Conservation (phyloP, 345 rosid species). For the Syzygium oleosum region DNA sequence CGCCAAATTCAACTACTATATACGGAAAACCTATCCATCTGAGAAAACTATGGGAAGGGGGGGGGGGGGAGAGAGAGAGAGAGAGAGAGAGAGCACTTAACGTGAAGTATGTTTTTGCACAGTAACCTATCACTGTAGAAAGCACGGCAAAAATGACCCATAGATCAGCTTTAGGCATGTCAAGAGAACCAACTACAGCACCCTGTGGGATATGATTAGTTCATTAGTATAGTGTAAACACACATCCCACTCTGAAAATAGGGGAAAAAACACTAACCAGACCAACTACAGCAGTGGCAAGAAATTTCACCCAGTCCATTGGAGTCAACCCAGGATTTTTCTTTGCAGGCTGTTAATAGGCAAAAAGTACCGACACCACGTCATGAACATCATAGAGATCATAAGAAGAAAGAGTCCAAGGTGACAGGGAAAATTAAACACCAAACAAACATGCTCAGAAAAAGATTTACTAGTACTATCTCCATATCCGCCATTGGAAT, state of each 20-base stretch:
- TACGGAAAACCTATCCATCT: not conserved
- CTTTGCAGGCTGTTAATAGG: constrained; percentile 80
- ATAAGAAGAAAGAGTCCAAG: not conserved
- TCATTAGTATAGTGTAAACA: not conserved
- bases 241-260: not conserved
- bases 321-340: constrained; percentile 96
- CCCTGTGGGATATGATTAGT: constrained; percentile 29
- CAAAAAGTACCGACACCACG: constrained; percentile 1
- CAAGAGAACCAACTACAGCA: constrained; percentile 68
- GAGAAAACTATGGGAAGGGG: not conserved
- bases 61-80: not conserved
- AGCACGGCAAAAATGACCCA: constrained; percentile 84
- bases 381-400: constrained; percentile 2
- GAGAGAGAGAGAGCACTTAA: constrained; percentile 25
- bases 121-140: constrained; percentile 87
- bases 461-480: constrained; percentile 79
- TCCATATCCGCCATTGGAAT: constrained; percentile 99
- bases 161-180: constrained; percentile 73
- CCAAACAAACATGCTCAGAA: not conserved
- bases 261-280: constrained; percentile 44
- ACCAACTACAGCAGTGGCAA: constrained; percentile 81
- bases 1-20: not conserved
- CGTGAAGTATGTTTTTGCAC: constrained; percentile 98
- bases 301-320: constrained; percentile 96
- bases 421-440: not conserved